Evolutionary conservation across 768 basidiomycete genomes (phyloP), one percentile per base, ranked within the genome.

Genomic region (Pisolithus microcarpus): DNA sequence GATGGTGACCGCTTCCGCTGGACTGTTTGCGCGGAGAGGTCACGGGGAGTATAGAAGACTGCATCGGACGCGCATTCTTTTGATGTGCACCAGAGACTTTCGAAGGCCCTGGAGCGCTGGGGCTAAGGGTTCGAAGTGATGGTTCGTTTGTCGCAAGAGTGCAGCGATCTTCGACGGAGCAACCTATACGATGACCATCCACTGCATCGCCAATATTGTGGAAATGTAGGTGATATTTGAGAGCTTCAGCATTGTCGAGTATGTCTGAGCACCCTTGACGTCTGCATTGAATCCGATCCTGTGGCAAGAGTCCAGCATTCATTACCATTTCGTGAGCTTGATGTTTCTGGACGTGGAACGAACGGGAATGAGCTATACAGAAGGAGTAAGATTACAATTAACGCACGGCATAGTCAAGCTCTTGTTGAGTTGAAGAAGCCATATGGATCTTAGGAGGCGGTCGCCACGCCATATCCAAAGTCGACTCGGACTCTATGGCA

Each of bases 211-310:
- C 67, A 30, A 81, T 72, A 55, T 79, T 75, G 60, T 81, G 80
- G 44, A 81, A 76, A 55, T 81, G 78, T 19, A 80, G 61, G 57
- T 80, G 80, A 57, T 69, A 77, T 56, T 72, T 73, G 45, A 81
- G 68, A 18, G 75, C 73, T 54, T 70, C 71, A 49, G 72, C 67
- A 46, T 68, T 65, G 5, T 64, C 61, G 19, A 81, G 58, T 7
- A 69, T 65, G 62, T 78, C 71, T 13, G 56, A 55, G 58, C 80
- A 81, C 28, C 71, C 76, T 31, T 67, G 60, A 36, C 77, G 72
- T 23, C 67, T 69, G 56, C 79, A 81, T 7, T 62, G 60, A 18
- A 81, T 64, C 18, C 42, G 59, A 31, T 70, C 63, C 8, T 62
- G 57, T 40, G 66, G 66, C 19, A 54, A 52, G 38, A 66, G 53